A percentile compares a stretch with the other conserved stretches of the same genome.
Evolutionary conservation across 225 moss, liverwort and hornwort species (phyloP).

Genomic region (Neckera pumila): DNA sequence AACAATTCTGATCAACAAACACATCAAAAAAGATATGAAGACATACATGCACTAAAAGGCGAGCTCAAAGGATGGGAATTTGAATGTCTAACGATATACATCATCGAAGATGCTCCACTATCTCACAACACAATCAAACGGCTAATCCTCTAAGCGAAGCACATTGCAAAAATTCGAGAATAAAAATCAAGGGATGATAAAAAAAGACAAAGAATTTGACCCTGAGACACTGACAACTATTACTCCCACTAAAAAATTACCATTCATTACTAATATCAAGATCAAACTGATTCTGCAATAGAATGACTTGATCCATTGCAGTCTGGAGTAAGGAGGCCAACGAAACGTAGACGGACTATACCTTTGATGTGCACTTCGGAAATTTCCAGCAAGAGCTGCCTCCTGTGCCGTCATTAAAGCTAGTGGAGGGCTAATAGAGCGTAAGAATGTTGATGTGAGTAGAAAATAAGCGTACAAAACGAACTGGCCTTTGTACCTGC

Average conservation of each 20-base stretch:
- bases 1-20: slow-evolving; percentile 30
- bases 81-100: not conserved
- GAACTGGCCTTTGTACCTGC: slow-evolving; percentile 56
- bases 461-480: slow-evolving; percentile 41
- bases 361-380: slow-evolving; percentile 54
- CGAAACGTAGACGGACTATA: not conserved
- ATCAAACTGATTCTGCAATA: not conserved
- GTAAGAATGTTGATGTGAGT: slow-evolving; percentile 37
- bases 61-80: not conserved
- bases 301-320: not conserved
- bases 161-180: not conserved
- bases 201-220: not conserved
- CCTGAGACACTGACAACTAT: not conserved
- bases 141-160: not conserved
- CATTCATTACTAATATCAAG: not conserved
- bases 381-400: slow-evolving; percentile 52
- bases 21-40: not conserved
- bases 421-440: slow-evolving; percentile 48
- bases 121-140: not conserved
- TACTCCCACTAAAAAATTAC: not conserved
- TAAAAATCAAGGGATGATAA: not conserved
- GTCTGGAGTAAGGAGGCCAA: not conserved
- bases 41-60: not conserved
- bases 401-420: slow-evolving; percentile 52
- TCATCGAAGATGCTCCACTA: not conserved